These are phyloP conservation scores for Fomitopsis palustris DNA, from an alignment of 1,284 basidiomycete genomes.

Conservation along the genomic window DNA sequence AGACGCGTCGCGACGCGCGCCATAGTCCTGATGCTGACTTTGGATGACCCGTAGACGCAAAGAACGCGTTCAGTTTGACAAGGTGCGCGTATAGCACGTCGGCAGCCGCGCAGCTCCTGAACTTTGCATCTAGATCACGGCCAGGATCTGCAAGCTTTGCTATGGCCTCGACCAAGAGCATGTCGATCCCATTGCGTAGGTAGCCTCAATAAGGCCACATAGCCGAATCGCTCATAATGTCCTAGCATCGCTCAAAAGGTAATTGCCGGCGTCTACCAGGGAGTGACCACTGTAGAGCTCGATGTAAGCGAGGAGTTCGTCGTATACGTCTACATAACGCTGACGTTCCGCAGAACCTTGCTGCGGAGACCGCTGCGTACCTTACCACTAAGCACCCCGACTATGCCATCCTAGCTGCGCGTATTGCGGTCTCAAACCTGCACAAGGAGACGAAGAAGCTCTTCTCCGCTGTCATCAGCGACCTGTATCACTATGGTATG, in stretches of 20 bases:
- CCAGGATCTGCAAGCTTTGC: conserved; percentile 92
- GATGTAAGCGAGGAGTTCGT: conserved; percentile 58
- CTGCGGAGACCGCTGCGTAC: conserved; percentile 96
- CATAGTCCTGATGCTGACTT: conserved; percentile 15
- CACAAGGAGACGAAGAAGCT: conserved; percentile 99
- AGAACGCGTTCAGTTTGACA: conserved; percentile 86
- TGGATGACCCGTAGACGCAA: conserved; percentile 53
- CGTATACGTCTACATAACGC: background rate
- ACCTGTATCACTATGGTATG: conserved; percentile 87
- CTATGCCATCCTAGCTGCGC: conserved; percentile 96
- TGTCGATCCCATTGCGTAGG: conserved; percentile 91
- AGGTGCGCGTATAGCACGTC: conserved; percentile 43
- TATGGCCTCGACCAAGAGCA: conserved; percentile 95
- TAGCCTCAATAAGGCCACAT: no score
- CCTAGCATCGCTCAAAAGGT: conserved; percentile 95
- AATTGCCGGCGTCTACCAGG: conserved; percentile 91
- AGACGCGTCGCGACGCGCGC: conserved; percentile 24
- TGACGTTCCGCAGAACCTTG: conserved; percentile 64
- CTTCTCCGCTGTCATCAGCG: conserved; percentile 90
- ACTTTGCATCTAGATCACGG: conserved; percentile 63
- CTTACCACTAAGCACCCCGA: conserved; percentile 97
- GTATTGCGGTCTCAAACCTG: conserved; percentile 97
- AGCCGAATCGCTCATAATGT: no score
- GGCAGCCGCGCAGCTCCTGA: conserved; percentile 11
- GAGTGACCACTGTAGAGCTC: conserved; percentile 96